These are phyloP conservation scores for Fusarium sp. DNA, from an alignment of 2,329 filamentous ascomycete genomes.

Conservation along the genomic window DNA sequence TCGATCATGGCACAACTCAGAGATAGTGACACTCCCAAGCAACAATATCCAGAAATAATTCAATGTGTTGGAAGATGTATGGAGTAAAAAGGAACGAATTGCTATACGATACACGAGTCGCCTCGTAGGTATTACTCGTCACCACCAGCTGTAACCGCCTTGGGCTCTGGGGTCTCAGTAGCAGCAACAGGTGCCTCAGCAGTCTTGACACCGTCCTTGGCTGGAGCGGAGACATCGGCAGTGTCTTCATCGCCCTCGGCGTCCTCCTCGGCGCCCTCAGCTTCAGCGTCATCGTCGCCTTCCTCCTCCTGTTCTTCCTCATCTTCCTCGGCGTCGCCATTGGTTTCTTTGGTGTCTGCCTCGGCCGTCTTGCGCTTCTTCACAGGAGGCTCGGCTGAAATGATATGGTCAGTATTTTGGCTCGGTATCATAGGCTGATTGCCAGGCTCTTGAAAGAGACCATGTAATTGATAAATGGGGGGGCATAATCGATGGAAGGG, in stretches of 20 bases:
- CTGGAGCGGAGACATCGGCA: slow-evolving; percentile 30
- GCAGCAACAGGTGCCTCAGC: slow-evolving; percentile 36
- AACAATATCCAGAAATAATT: neutral
- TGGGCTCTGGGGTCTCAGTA: slow-evolving; percentile 41
- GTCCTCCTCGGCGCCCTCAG: slow-evolving; percentile 41
- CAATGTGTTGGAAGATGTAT: neutral
- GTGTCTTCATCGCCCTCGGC: slow-evolving; percentile 43
- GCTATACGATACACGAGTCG: slow-evolving; percentile 15
- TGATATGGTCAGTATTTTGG: neutral
- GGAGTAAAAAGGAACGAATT: slow-evolving; percentile 6
- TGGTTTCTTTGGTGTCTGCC: slow-evolving; percentile 44
- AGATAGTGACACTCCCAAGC: neutral
- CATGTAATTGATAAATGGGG: neutral
- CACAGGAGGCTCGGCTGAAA: slow-evolving; percentile 47
- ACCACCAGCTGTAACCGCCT: slow-evolving; percentile 44
- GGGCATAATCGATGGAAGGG: neutral
- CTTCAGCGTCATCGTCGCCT: slow-evolving; percentile 43
- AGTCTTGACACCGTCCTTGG: slow-evolving; percentile 36
- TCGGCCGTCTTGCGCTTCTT: slow-evolving; percentile 62
- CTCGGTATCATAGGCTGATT: neutral
- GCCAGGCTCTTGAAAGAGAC: neutral
- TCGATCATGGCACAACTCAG: neutral
- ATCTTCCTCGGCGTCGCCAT: slow-evolving; percentile 49
- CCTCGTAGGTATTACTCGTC: slow-evolving; percentile 35
- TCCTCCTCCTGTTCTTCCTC: slow-evolving; percentile 48